These are phyloP conservation scores for Cornus suecica DNA, from an alignment of 148 eudicot species.

Conservation along the genomic window DNA sequence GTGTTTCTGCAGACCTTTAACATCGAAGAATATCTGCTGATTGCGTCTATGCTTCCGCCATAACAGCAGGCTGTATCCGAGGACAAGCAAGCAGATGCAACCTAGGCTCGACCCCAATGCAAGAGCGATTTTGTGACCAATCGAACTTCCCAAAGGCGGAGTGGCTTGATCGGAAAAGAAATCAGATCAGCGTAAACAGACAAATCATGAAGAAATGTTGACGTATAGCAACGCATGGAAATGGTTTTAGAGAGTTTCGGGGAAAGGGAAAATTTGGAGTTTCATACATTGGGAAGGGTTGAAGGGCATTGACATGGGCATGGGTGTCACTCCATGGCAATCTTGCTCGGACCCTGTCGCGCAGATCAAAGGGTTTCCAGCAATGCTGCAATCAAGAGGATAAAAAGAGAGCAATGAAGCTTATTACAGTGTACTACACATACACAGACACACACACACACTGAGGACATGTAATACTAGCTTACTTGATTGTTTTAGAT, in stretches of 20 bases:
- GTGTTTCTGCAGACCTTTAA: constrained; percentile 35
- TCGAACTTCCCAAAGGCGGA: constrained; percentile 30
- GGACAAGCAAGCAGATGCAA: constrained; percentile 50
- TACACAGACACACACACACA: not conserved
- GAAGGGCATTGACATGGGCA: constrained; percentile 62
- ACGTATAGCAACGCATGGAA: not conserved
- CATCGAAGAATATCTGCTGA: constrained; percentile 52
- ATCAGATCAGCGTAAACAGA: not conserved
- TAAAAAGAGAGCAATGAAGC: not conserved
- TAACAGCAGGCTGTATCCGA: constrained; percentile 44
- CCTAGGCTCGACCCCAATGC: constrained; percentile 60
- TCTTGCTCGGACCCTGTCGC: constrained; percentile 42
- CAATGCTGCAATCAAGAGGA: constrained; percentile 37
- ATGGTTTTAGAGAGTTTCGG: not conserved
- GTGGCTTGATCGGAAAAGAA: constrained; percentile 26
- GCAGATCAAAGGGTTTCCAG: constrained; percentile 63
- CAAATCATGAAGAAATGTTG: not conserved
- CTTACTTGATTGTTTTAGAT: constrained; percentile 59
- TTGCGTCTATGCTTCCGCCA: constrained; percentile 58
- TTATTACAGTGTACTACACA: not conserved
- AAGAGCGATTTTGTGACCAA: constrained; percentile 50
- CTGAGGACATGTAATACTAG: not conserved
- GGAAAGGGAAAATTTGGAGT: not conserved
- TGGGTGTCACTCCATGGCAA: constrained; percentile 46
- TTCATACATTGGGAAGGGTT: constrained; percentile 44